A percentile compares a stretch with the other conserved stretches of the same genome.
Conservation (phyloP, 2,329 filamentous ascomycete genomes). For the Corniculantispora saksenae region DNA sequence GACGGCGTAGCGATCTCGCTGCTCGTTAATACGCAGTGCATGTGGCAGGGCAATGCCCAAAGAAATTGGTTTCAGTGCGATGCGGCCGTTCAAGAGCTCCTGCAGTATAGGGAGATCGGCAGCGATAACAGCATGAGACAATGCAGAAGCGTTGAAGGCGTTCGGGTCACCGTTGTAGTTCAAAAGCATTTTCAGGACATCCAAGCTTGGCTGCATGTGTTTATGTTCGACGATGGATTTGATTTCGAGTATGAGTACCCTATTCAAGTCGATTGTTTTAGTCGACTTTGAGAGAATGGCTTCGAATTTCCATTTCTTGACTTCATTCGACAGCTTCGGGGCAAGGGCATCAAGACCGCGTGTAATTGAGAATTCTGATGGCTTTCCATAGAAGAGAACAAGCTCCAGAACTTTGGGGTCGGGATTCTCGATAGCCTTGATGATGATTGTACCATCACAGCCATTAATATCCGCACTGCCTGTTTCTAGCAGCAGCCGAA, state of each 20-base stretch:
- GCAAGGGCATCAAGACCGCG: conserved; percentile 45
- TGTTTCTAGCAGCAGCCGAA: conserved; percentile 50
- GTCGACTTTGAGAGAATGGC: conserved; percentile 46
- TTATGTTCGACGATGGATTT: conserved; percentile 43
- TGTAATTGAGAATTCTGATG: conserved; percentile 44
- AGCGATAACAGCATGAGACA: conserved; percentile 52
- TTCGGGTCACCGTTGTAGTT: conserved; percentile 57
- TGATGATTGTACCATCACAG: conserved; percentile 45
- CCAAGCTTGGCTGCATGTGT: conserved; percentile 40
- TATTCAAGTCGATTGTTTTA: conserved; percentile 45
- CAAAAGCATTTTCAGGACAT: conserved; percentile 49
- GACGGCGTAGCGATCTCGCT: conserved; percentile 52
- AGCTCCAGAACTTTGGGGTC: conserved; percentile 52
- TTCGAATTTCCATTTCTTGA: conserved; percentile 52
- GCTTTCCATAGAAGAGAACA: conserved; percentile 48
- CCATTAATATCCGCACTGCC: conserved; percentile 56
- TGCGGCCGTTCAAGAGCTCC: conserved; percentile 44
- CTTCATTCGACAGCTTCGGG: conserved; percentile 43
- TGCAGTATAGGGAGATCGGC: conserved; percentile 49
- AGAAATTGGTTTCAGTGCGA: conserved; percentile 42
- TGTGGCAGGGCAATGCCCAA: conserved; percentile 53
- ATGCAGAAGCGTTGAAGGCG: conserved; percentile 49
- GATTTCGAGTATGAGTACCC: conserved; percentile 53
- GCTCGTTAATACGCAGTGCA: conserved; percentile 51
- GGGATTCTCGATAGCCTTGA: conserved; percentile 41